Base-by-base conservation (phyloP, 2,329 filamentous ascomycete species). In the Endoconidiophora laricicola region DNA sequence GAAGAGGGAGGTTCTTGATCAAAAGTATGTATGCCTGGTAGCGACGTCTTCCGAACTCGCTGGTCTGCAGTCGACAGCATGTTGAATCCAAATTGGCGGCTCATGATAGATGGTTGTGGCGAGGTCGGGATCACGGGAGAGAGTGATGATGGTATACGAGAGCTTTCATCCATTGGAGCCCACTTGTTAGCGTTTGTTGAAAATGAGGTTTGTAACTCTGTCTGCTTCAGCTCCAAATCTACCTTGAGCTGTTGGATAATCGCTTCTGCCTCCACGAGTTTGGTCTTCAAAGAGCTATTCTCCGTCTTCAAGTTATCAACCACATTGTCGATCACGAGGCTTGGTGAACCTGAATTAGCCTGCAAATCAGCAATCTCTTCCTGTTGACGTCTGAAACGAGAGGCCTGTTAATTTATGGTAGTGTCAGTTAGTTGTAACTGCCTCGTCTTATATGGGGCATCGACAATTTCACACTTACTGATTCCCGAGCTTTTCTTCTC, bases 401-500 rank as follows among this genome's bases (percentile, higher is more conserved):
- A 39, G 39, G 48, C 48, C 48, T 46, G 39, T 20, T n/a, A 7
- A 7, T 23, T 24, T 20, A 12, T 43, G 18, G 18, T 22, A 43
- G 10, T 14, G 9, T n/a, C 16, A 22, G 24, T 10, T 46, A 9
- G 4, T 24, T 22, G n/a, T 18, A 5, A 16, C 36, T 12, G 16
- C 16, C n/a, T 45, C 18, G 24, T 39, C 14, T 10, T 12, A 37
- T 6, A 38, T 18, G 38, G 22, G 14, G 14, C 24, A 5, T 23
- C 12, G 3, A 20, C 24, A 22, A 3, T 12, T 46, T 33, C 4
- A 14, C 16, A 67, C 79, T 66, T 72, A 87, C 83, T 59, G 82
- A 72, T 64, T 98, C 91, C 54, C 91, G 77, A 49, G 87, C 83
- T 66, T 93, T 96, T 62, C 83, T 86, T 56, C 91, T 75, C 65